These are phyloP conservation scores for Oryza longistaminata DNA, from an alignment of 176 grass and related monocot genomes.

Conservation along the genomic window DNA sequence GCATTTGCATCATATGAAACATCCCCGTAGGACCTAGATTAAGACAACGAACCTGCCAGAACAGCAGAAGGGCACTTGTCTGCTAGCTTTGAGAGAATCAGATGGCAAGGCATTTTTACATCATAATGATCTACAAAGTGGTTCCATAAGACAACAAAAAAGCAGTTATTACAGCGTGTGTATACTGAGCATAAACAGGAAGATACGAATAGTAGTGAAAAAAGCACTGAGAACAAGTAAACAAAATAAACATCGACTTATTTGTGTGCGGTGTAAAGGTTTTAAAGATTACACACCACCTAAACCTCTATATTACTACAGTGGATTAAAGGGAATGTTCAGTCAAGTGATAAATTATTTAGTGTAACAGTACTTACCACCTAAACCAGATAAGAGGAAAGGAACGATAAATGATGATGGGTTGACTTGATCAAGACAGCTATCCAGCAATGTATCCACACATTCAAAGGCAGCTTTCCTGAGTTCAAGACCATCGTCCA, in stretches of 20 bases:
- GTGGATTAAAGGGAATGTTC: not conserved
- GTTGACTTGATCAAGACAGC: conserved; percentile 95
- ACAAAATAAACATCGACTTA: not conserved
- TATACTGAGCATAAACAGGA: not conserved
- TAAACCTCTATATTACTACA: not conserved
- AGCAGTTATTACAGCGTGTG: not conserved
- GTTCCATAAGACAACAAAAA: not conserved
- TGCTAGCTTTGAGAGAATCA: conserved; percentile 98
- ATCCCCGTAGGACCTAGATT: not conserved
- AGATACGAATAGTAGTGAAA: not conserved
- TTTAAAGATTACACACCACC: not conserved
- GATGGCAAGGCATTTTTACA: conserved; percentile 98
- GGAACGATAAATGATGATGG: conserved; percentile 85
- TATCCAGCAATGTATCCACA: conserved; percentile 84
- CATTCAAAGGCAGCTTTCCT: conserved; percentile 96
- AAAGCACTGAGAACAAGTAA: not conserved
- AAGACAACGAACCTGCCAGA: conserved; percentile 68
- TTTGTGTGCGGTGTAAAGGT: not conserved
- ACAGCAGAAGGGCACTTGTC: conserved; percentile 98
- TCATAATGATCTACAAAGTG: conserved; percentile 88
- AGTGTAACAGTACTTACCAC: conserved; percentile 49
- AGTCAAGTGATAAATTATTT: not conserved
- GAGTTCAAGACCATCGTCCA: conserved; percentile 87
- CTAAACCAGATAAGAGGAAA: conserved; percentile 83
- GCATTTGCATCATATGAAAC: not conserved